These are phyloP conservation scores for Pleurotus tuoliensis DNA, from an alignment of 768 basidiomycete genomes.

Conservation along the genomic window DNA sequence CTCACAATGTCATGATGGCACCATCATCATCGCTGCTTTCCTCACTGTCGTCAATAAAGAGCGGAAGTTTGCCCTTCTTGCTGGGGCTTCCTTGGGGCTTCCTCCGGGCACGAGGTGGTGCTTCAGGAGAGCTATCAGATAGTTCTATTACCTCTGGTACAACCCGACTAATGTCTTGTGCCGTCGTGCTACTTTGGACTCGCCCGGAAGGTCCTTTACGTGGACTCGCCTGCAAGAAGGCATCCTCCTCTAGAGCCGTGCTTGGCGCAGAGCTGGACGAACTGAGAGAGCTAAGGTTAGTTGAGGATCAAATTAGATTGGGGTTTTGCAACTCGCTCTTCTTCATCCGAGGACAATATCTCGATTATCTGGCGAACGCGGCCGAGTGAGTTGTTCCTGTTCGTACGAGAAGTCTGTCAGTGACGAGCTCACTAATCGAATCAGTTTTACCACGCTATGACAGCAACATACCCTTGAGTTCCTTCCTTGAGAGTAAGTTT, in stretches of 20 bases:
- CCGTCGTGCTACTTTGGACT: no score
- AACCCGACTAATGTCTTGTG: no score
- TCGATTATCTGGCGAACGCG: not conserved
- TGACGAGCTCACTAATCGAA: no score
- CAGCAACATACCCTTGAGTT: no score
- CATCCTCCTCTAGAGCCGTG: not conserved
- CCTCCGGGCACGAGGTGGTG: conserved; percentile 3
- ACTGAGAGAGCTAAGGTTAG: no score
- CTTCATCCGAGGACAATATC: conserved; percentile 2
- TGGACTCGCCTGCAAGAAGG: not conserved
- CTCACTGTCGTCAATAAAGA: conserved; percentile 28
- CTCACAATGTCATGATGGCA: conserved; percentile 37
- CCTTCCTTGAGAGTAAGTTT: no score
- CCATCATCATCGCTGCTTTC: conserved; percentile 24
- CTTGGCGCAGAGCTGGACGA: no score
- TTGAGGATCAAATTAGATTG: no score
- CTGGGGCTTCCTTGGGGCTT: not conserved
- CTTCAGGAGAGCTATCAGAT: conserved; percentile 20
- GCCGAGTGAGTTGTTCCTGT: no score
- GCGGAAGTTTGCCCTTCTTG: conserved; percentile 11
- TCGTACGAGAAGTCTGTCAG: no score
- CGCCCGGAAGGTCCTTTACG: not conserved
- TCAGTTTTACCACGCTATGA: no score
- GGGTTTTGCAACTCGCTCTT: not conserved
- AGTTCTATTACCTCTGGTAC: conserved; percentile 23